Conservation (phyloP, 805 yeast species). For the Myxozyma monticola region DNA sequence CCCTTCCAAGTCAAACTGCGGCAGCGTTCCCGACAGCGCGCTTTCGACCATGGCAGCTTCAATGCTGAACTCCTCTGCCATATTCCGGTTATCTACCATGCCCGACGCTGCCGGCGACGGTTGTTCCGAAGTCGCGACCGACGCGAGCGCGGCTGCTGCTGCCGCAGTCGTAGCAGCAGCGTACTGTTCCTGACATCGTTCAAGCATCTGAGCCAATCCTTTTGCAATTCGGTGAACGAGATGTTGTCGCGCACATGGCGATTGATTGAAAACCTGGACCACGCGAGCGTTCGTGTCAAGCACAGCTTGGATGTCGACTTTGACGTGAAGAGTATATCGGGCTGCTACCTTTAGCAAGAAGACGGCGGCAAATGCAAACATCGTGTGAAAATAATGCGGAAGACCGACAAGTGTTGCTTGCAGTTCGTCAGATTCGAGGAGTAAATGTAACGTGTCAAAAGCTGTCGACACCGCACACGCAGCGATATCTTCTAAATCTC, state of each 20-base stretch:
- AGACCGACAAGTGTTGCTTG: conserved; percentile 15
- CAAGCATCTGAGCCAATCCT: conserved; percentile 20
- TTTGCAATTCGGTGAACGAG: conserved; percentile 19
- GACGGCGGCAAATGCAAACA: conserved; percentile 25
- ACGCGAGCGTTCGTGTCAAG: conserved; percentile 8
- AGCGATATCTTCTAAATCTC: conserved; percentile 16
- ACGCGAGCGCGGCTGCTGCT: conserved; percentile 9
- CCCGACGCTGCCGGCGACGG: conserved; percentile 3
- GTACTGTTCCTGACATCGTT: conserved; percentile 12
- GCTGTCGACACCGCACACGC: conserved; percentile 19
- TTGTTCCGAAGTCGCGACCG: conserved; percentile 4
- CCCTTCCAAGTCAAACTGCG: conserved; percentile 14
- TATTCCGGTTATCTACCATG: neutral
- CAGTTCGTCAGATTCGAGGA: conserved; percentile 15
- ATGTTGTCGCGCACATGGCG: conserved; percentile 25
- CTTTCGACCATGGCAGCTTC: conserved; percentile 11
- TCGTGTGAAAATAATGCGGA: conserved; percentile 25
- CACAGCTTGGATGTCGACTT: conserved; percentile 11
- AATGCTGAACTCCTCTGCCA: conserved; percentile 1
- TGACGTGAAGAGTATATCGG: conserved; percentile 14
- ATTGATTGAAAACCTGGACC: conserved; percentile 7
- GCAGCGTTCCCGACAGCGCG: conserved; percentile 5
- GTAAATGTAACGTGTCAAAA: conserved; percentile 12
- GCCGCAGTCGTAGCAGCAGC: conserved; percentile 7
- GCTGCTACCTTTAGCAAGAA: conserved; percentile 19